Base-by-base conservation (phyloP, 306 rosid species). In the Vigna mungo region DNA sequence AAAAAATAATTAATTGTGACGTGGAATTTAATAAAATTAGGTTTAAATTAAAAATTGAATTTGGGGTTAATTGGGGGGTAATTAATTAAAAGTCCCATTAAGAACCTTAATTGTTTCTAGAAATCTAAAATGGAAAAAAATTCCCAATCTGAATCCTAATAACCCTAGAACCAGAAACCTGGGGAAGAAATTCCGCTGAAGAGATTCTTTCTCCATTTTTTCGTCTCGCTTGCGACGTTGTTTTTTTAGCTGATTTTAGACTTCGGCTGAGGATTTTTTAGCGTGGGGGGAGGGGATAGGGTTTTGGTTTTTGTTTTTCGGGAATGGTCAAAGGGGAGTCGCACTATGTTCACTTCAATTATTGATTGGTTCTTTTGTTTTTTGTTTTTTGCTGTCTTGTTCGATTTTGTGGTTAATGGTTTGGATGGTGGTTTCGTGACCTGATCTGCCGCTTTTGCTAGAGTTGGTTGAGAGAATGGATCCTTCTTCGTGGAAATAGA, bases 381-480 rank as follows among this genome's bases (percentile, higher is more conserved):
- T 23, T 23, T 20, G 21, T 30, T 30, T 30, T 30, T 30, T 27
- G 70, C n/a, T 64, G 68, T 18, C 0, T 76, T 8, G 63, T 55
- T 76, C 55, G 74, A 69, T 76, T 76, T 34, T 0, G 2, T 52
- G n/a, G 4, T 63, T 43, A 54, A 62, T 82, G 34, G 4, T 20
- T 11, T 54, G 0, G 34, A 47, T 25, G 5, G 0, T 56, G 70
- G 21, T 44, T 55, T 77, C 18, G 11, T 58, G 81, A 7, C 47
- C 48, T 59, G 86, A 78, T 82, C 83, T 66, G 65, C 17, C 7
- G 7, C 71, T 64, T 39, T 56, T 27, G 37, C 34, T 71, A 66
- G 39, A 23, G 61, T 78, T 58, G 34, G 18, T 68, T 14, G 9
- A 20, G 12, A 0, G 4, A 18, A n/a, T 14, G 56, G 70, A 77